phyloP scores from a whole-genome alignment of 2,329 filamentous ascomycete species.

The Alternaria ethzedia region DNA sequence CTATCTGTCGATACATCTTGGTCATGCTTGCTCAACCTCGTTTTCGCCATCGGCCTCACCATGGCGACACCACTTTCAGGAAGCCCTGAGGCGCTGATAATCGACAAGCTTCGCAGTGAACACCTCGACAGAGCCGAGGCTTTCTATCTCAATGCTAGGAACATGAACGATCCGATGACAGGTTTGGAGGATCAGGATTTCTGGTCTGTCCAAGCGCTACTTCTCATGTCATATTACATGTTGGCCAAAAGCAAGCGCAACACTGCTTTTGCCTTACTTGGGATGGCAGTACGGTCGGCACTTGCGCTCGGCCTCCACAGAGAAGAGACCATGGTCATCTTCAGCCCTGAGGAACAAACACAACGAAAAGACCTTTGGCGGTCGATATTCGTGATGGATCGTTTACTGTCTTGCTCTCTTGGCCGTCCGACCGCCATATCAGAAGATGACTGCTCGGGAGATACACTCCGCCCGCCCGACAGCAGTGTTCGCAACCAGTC shows the following conservation, averaged over 20 bases:
- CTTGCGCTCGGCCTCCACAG: slow-evolving; percentile 68
- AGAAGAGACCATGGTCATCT: slow-evolving; percentile 64
- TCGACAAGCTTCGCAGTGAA: slow-evolving; percentile 59
- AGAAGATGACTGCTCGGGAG: slow-evolving; percentile 66
- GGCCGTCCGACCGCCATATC: slow-evolving; percentile 68
- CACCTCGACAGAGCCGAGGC: slow-evolving; percentile 63
- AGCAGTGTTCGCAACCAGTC: slow-evolving; percentile 28
- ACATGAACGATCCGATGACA: slow-evolving; percentile 55
- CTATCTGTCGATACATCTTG: slow-evolving; percentile 58
- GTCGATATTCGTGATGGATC: slow-evolving; percentile 69
- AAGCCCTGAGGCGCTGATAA: slow-evolving; percentile 57
- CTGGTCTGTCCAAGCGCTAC: slow-evolving; percentile 68
- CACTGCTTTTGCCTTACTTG: slow-evolving; percentile 67
- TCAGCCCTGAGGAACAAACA: slow-evolving; percentile 54
- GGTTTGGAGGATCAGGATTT: slow-evolving; percentile 68
- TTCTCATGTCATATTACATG: slow-evolving; percentile 70
- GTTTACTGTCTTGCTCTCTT: slow-evolving; percentile 67
- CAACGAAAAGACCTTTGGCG: slow-evolving; percentile 67
- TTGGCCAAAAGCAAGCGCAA: slow-evolving; percentile 67
- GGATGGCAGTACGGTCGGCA: slow-evolving; percentile 67
- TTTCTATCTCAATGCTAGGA: slow-evolving; percentile 67
- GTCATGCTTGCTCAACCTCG: slow-evolving; percentile 66
- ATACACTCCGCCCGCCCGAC: slow-evolving; percentile 47
- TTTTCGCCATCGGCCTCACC: slow-evolving; percentile 68
- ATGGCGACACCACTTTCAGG: slow-evolving; percentile 61